Evolutionary conservation across 2,329 filamentous ascomycete genomes (phyloP).

Genomic region (Colletotrichum costaricense): DNA sequence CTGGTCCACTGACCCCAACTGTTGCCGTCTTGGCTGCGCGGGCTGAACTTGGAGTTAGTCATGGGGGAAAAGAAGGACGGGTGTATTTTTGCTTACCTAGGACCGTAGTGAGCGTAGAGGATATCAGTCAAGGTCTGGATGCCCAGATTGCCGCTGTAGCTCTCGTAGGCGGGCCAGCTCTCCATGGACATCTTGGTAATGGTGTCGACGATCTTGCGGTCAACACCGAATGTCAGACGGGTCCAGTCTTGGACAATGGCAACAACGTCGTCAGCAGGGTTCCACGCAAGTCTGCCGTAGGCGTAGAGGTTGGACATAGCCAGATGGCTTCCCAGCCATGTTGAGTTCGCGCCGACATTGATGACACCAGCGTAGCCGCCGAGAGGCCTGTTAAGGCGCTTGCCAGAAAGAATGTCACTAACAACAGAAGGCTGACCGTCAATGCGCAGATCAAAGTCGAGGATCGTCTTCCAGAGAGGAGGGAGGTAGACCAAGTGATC

Average conservation of each 20-base stretch:
- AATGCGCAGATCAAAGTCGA: conserved; percentile 75
- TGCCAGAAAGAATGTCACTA: conserved; percentile 69
- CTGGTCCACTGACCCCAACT: conserved; percentile 80
- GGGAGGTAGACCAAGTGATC: conserved; percentile 75
- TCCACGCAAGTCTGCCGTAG: conserved; percentile 75
- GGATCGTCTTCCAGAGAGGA: conserved; percentile 75
- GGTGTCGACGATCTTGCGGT: conserved; percentile 65
- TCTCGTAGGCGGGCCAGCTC: conserved; percentile 78
- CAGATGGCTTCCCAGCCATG: conserved; percentile 77
- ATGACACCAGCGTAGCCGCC: conserved; percentile 75
- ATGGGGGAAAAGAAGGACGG: neutral
- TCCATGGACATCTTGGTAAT: conserved; percentile 73
- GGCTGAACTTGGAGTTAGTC: conserved; percentile 52
- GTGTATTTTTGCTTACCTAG: conserved; percentile 41
- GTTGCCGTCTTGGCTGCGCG: conserved; percentile 74
- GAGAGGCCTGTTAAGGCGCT: conserved; percentile 66
- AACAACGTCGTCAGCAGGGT: conserved; percentile 61
- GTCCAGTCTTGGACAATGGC: conserved; percentile 73
- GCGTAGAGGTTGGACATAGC: conserved; percentile 80
- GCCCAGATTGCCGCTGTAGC: conserved; percentile 77
- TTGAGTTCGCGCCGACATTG: conserved; percentile 74
- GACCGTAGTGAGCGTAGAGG: conserved; percentile 74
- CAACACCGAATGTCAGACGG: conserved; percentile 71
- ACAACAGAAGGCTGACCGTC: conserved; percentile 67
- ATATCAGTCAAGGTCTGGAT: conserved; percentile 78